These are phyloP conservation scores for Aspergillus sp. DNA, from an alignment of 2,329 filamentous ascomycete species.

Conservation along the genomic window DNA sequence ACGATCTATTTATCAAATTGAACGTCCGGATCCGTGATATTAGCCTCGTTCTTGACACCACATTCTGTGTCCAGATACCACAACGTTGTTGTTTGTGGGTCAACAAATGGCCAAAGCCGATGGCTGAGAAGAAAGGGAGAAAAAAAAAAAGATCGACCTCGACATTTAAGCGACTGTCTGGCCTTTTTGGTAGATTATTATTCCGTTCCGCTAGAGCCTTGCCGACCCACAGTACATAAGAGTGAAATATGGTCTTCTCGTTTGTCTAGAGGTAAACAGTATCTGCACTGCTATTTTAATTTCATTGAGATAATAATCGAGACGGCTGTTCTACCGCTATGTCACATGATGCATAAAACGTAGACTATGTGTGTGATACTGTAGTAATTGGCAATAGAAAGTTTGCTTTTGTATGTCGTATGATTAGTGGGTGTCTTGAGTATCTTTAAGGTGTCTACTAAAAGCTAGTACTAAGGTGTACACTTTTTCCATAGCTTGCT, in stretches of 20 bases:
- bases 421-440: not conserved
- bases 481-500: not conserved
- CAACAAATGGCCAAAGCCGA: not conserved
- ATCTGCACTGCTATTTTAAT: not conserved
- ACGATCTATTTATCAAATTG: not conserved
- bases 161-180: conserved; percentile 20
- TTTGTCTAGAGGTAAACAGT: not conserved
- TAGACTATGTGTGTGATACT: too few species aligned
- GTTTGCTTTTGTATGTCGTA: too few species aligned
- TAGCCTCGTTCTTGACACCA: conserved; percentile 1
- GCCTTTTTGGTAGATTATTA: conserved; percentile 7
- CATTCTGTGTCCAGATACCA: conserved; percentile 9
- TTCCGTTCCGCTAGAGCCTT: conserved; percentile 17
- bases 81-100: not conserved
- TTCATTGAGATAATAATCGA: too few species aligned
- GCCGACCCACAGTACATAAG: not conserved
- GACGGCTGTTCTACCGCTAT: too few species aligned
- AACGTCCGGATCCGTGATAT: not conserved
- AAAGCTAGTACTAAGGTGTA: not conserved
- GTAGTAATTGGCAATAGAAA: not conserved
- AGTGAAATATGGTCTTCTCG: too few species aligned
- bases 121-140: not conserved
- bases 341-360: too few species aligned
- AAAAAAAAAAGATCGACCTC: conserved; percentile 6
- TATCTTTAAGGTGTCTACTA: not conserved